Percentiles rank a stretch among this genome's conserved stretches.
phyloP scores from a whole-genome alignment of 352 stramenopile species.

The Pythium coloratum region DNA sequence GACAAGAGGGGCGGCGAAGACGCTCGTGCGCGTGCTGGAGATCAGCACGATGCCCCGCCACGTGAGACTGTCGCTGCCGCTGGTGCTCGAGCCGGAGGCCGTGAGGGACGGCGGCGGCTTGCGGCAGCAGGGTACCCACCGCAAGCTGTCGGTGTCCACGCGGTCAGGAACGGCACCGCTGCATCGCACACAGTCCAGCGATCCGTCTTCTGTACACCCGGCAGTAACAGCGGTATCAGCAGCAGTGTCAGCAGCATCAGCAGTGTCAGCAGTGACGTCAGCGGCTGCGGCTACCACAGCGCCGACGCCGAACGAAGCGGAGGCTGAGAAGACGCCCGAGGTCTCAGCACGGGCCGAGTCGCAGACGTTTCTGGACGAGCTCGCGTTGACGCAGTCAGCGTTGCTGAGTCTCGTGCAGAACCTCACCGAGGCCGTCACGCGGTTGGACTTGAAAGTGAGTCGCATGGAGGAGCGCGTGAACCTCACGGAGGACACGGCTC shows the following conservation, averaged over 20 bases:
- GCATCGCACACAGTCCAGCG: not conserved
- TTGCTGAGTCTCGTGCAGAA: slow-evolving; percentile 8
- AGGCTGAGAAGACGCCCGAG: not conserved
- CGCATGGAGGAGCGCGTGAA: not conserved
- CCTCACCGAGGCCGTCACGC: not conserved
- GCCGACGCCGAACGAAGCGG: not conserved
- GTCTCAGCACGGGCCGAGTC: not conserved
- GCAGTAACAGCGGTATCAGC: not conserved
- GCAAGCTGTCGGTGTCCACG: slow-evolving; percentile 2
- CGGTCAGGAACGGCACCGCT: not conserved
- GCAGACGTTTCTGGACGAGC: not conserved
- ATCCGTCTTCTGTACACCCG: not conserved
- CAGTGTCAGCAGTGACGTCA: too few relatives aligned
- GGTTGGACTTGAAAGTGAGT: slow-evolving; percentile 1
- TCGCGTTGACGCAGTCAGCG: not conserved
- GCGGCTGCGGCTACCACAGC: not conserved
- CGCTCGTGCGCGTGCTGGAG: slow-evolving; percentile 8
- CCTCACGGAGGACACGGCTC: not conserved
- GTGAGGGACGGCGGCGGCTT: not conserved
- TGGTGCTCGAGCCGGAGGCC: slow-evolving; percentile 8
- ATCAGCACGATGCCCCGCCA: not conserved
- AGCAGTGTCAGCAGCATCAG: not conserved
- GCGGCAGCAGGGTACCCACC: not conserved
- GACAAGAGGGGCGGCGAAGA: slow-evolving; percentile 12
- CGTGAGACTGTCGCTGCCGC: slow-evolving; percentile 6